A percentile compares a stretch with the other conserved stretches of the same genome.
These are phyloP conservation scores for Tylopilus plumbeoviolaceoides DNA, from an alignment of 768 basidiomycete genomes.

Conservation along the genomic window DNA sequence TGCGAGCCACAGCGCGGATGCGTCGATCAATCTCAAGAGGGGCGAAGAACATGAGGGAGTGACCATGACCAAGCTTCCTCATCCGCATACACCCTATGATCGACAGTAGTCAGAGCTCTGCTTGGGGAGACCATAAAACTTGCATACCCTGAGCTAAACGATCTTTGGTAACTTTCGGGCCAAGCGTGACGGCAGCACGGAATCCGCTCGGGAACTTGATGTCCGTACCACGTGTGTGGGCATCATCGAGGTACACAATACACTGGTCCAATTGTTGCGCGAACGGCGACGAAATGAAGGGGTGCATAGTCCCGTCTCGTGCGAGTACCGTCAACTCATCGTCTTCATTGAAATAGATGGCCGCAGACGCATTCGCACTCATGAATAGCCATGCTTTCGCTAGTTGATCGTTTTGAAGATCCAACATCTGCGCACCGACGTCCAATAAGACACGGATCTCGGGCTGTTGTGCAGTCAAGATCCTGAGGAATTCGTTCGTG, in stretches of 20 bases:
- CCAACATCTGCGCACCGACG: slow-evolving; percentile 55
- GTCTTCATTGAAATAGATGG: slow-evolving; percentile 37
- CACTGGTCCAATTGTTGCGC: slow-evolving; percentile 33
- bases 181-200: slow-evolving; percentile 37
- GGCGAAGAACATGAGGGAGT: slow-evolving; percentile 44
- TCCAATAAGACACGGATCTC: slow-evolving; percentile 47
- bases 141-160: slow-evolving; percentile 33
- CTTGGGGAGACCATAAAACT: neutral
- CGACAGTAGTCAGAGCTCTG: neutral
- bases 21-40: slow-evolving; percentile 35
- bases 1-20: slow-evolving; percentile 29
- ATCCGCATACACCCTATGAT: slow-evolving; percentile 45
- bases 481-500: slow-evolving; percentile 19
- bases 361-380: slow-evolving; percentile 19
- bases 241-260: slow-evolving; percentile 37
- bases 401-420: slow-evolving; percentile 41
- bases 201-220: slow-evolving; percentile 32
- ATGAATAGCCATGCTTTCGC: slow-evolving; percentile 39
- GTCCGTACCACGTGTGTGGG: slow-evolving; percentile 39
- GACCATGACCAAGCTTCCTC: slow-evolving; percentile 42
- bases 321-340: slow-evolving; percentile 3
- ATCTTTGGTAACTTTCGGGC: slow-evolving; percentile 37
- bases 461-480: slow-evolving; percentile 33
- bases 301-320: slow-evolving; percentile 23
- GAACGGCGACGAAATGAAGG: slow-evolving; percentile 31